These are phyloP conservation scores for Moringa oleifera DNA, from an alignment of 345 rosid genomes.

Conservation along the genomic window DNA sequence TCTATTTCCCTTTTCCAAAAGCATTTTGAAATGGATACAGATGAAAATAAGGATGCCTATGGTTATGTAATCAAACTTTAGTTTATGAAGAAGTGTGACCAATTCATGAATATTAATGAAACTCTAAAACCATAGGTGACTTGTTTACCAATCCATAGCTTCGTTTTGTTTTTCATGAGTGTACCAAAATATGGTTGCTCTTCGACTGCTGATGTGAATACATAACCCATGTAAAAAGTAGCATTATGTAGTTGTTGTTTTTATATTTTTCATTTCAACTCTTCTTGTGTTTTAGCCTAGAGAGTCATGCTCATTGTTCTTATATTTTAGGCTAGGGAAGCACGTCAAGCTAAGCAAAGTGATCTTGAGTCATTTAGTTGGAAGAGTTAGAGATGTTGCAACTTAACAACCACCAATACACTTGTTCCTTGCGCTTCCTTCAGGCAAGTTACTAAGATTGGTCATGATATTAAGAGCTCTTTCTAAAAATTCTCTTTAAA, in stretches of 20 bases:
- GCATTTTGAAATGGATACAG: neutral
- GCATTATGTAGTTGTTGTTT: too few relatives aligned
- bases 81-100: neutral
- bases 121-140: neutral
- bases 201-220: neutral
- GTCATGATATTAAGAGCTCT: too few relatives aligned
- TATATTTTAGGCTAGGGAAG: slow-evolving; percentile 60
- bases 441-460: neutral
- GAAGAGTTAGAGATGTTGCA: slow-evolving; percentile 30
- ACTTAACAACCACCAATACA: neutral
- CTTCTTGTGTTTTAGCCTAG: too few relatives aligned
- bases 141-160: too few relatives aligned
- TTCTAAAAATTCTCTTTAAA: too few relatives aligned
- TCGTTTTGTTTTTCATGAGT: too few relatives aligned
- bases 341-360: slow-evolving; percentile 54
- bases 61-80: too few relatives aligned
- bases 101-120: neutral
- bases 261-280: too few relatives aligned
- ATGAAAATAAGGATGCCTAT: too few relatives aligned
- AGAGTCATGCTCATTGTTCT: slow-evolving; percentile 12
- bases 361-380: slow-evolving; percentile 74
- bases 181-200: neutral
- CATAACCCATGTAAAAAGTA: too few relatives aligned
- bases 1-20: neutral
- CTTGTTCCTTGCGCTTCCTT: neutral